These are phyloP conservation scores for Fragaria vesca DNA, from an alignment of 306 rosid species.

Conservation along the genomic window DNA sequence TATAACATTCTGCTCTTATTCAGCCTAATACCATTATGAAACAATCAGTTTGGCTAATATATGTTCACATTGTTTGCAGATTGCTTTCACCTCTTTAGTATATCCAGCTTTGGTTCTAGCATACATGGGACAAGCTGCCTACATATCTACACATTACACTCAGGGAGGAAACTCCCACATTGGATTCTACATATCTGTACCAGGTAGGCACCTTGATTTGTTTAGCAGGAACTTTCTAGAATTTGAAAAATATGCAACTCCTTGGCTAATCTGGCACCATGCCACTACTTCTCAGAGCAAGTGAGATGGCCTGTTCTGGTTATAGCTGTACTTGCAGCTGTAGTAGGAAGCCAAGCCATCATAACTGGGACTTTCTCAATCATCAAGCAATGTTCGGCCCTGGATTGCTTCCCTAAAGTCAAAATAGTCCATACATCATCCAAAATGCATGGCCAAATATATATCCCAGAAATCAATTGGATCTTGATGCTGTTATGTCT, in stretches of 20 bases:
- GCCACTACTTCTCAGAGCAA: slow-evolving; percentile 50
- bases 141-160: slow-evolving; percentile 61
- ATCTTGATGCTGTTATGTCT: slow-evolving; percentile 78
- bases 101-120: slow-evolving; percentile 89
- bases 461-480: slow-evolving; percentile 98
- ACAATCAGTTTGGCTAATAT: slow-evolving; percentile 27
- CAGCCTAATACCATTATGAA: slow-evolving; percentile 10
- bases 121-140: slow-evolving; percentile 99
- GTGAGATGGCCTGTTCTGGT: slow-evolving; percentile 89
- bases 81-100: slow-evolving; percentile 92
- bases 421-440: slow-evolving; percentile 92
- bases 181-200: slow-evolving; percentile 90
- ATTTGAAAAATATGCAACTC: slow-evolving; percentile 16
- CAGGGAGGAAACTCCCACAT: slow-evolving; percentile 27
- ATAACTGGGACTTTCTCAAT: slow-evolving; percentile 94
- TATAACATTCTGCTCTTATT: background rate
- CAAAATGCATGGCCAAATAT: slow-evolving; percentile 88
- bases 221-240: slow-evolving; percentile 21
- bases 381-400: slow-evolving; percentile 87
- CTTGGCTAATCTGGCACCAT: slow-evolving; percentile 29
- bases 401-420: slow-evolving; percentile 90
- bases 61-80: slow-evolving; percentile 50
- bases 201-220: slow-evolving; percentile 52
- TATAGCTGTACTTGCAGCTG: slow-evolving; percentile 90
- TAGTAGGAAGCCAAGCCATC: slow-evolving; percentile 97